Percentiles rank a stretch among this genome's conserved stretches.
Evolutionary conservation across 495 filamentous ascomycete genomes (phyloP).

Genomic region (Achaetomiella virescens): DNA sequence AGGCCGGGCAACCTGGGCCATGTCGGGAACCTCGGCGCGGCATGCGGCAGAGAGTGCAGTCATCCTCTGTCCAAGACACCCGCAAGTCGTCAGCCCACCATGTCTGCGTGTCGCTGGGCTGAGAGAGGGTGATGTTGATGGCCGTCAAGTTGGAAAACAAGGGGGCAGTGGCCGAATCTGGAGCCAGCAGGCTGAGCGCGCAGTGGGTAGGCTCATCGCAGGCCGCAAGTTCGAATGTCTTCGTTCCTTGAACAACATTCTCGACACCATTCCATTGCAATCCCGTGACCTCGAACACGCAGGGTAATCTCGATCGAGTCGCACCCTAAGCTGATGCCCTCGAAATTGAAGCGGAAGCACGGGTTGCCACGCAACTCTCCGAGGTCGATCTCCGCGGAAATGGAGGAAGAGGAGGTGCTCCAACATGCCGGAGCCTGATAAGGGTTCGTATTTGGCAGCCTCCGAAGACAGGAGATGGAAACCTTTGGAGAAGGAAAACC

Average conservation of each 20-base stretch:
- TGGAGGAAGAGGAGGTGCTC: constrained; percentile 22
- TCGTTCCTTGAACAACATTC: constrained; percentile 19
- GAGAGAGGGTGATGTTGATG: constrained; percentile 30
- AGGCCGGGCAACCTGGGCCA: constrained; percentile 9
- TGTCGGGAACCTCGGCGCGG: constrained; percentile 32
- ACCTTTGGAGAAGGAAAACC: constrained; percentile 36
- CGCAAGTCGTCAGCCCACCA: constrained; percentile 44
- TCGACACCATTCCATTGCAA: constrained; percentile 25
- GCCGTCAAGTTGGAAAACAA: constrained; percentile 36
- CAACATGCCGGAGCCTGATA: constrained; percentile 35
- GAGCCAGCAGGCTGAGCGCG: constrained; percentile 25
- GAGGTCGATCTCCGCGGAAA: constrained; percentile 33
- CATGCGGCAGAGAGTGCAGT: constrained; percentile 34
- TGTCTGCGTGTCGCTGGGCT: constrained; percentile 19
- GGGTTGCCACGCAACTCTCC: constrained; percentile 26
- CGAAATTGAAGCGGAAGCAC: constrained; percentile 40
- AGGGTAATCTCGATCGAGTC: constrained; percentile 31
- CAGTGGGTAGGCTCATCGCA: constrained; percentile 29
- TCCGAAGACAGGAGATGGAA: constrained; percentile 31
- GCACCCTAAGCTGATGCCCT: constrained; percentile 36
- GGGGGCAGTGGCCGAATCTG: constrained; percentile 18
- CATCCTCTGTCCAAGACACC: constrained; percentile 38
- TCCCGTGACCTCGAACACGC: constrained; percentile 36
- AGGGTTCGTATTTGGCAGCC: constrained; percentile 26
- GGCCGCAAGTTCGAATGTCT: constrained; percentile 28